Evolutionary conservation across 2,329 filamentous ascomycete genomes (phyloP).

Genomic region (Claviceps cyperi): DNA sequence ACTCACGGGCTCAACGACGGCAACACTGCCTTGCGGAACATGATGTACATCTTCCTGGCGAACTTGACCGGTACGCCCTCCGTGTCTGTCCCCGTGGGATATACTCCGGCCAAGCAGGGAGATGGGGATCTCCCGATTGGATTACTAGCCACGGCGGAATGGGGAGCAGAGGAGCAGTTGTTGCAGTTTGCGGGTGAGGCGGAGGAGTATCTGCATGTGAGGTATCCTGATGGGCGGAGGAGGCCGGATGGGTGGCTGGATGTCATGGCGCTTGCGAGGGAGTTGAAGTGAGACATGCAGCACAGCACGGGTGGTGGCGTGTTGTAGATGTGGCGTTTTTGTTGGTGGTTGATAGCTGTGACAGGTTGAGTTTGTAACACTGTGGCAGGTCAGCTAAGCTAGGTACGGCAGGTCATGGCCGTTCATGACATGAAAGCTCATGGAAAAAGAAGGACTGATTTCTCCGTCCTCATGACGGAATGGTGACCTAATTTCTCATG

Average conservation of each 20-base stretch:
- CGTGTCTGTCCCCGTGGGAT: constrained; percentile 62
- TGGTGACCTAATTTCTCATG: too few relatives aligned
- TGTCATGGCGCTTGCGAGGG: constrained; percentile 24
- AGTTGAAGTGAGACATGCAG: constrained; percentile 7
- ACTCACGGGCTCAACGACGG: constrained; percentile 62
- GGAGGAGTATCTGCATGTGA: constrained; percentile 39
- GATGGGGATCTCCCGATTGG: constrained; percentile 46
- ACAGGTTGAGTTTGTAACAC: too few relatives aligned
- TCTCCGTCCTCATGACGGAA: too few relatives aligned
- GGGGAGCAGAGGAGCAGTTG: constrained; percentile 51
- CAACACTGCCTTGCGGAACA: constrained; percentile 58
- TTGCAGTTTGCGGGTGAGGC: constrained; percentile 44
- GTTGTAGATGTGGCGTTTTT: neutral
- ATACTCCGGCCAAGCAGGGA: constrained; percentile 41
- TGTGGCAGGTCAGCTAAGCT: too few relatives aligned
- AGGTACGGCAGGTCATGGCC: too few relatives aligned
- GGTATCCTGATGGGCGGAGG: constrained; percentile 31
- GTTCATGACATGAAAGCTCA: too few relatives aligned
- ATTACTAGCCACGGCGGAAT: constrained; percentile 50
- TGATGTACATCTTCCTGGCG: constrained; percentile 76
- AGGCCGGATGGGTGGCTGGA: constrained; percentile 44
- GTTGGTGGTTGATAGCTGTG: neutral
- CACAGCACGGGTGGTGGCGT: too few relatives aligned
- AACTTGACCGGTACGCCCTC: constrained; percentile 72
- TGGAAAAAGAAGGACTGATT: too few relatives aligned